phyloP scores from a whole-genome alignment of 805 yeast genomes.

The Schizosaccharomyces octosporus region DNA sequence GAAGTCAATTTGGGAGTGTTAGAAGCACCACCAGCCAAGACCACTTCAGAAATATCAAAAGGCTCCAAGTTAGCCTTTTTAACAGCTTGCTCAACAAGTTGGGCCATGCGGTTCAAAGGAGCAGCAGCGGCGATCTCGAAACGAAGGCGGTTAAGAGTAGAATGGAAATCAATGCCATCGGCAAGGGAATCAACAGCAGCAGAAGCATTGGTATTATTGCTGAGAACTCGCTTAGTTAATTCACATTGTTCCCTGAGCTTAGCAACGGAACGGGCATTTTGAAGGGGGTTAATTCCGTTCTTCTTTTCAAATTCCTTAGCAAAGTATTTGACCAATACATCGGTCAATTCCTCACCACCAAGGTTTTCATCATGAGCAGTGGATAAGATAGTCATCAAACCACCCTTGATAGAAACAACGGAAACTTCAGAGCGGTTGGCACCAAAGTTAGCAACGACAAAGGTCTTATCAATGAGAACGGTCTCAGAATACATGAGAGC shows the following conservation, averaged over 20 bases:
- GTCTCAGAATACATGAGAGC: constrained; percentile 29
- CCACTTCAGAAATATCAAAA: constrained; percentile 70
- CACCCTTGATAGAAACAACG: constrained; percentile 78
- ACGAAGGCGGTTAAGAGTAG: constrained; percentile 79
- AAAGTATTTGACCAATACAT: constrained; percentile 52
- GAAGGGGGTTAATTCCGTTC: constrained; percentile 53
- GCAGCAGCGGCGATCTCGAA: constrained; percentile 68
- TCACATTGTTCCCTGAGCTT: constrained; percentile 67
- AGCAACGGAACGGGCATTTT: constrained; percentile 62
- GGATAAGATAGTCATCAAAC: constrained; percentile 67
- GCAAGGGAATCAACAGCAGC: constrained; percentile 87
- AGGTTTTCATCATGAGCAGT: constrained; percentile 59
- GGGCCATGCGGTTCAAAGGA: constrained; percentile 49
- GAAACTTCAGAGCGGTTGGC: constrained; percentile 92
- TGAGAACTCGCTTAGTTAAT: constrained; percentile 68
- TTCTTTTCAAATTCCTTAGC: constrained; percentile 89
- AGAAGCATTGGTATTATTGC: constrained; percentile 68
- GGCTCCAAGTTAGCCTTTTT: constrained; percentile 63
- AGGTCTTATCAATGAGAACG: constrained; percentile 35
- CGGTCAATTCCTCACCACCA: constrained; percentile 77
- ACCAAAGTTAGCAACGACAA: constrained; percentile 89
- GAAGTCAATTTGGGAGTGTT: constrained; percentile 75
- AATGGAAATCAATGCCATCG: constrained; percentile 80
- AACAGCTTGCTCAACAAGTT: constrained; percentile 51
- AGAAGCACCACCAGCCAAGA: constrained; percentile 82